phyloP scores from a whole-genome alignment of 352 stramenopile species.

The Phytophthora boehmeriae region DNA sequence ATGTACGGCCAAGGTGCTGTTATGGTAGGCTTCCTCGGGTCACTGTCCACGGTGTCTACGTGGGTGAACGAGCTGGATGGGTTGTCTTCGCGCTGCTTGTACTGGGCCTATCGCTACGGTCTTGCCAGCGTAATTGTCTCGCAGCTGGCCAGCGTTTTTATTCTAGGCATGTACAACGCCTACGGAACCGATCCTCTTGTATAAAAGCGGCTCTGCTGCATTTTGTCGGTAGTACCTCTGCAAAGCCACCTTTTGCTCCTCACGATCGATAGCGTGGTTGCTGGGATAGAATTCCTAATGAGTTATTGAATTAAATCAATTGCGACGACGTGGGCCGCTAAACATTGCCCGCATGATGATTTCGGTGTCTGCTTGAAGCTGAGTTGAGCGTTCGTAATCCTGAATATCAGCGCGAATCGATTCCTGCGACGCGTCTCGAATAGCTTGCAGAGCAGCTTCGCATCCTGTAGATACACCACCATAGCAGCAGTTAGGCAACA shows the following conservation, averaged over 20 bases:
- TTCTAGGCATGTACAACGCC: constrained; percentile 53
- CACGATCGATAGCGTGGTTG: constrained; percentile 14
- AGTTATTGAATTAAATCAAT: constrained; percentile 8
- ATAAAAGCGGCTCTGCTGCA: constrained; percentile 13
- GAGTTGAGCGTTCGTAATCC: constrained; percentile 26
- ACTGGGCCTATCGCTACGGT: constrained; percentile 64
- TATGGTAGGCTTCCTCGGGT: constrained; percentile 64
- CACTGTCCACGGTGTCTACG: constrained; percentile 71
- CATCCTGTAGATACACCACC: constrained; percentile 11
- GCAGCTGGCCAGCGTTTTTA: constrained; percentile 60
- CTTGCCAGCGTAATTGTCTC: constrained; percentile 51
- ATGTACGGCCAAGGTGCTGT: constrained; percentile 51
- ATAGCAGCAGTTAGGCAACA: background rate
- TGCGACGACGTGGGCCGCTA: constrained; percentile 5
- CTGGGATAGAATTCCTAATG: constrained; percentile 6
- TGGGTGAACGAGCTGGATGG: constrained; percentile 68
- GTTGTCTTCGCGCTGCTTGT: constrained; percentile 49
- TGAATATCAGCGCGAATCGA: constrained; percentile 25
- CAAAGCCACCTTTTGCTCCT: constrained; percentile 10
- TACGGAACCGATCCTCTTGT: constrained; percentile 50
- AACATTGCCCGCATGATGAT: constrained; percentile 38
- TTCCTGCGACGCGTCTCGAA: constrained; percentile 24
- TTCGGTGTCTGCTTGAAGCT: constrained; percentile 36
- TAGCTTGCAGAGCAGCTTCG: constrained; percentile 27
- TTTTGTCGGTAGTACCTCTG: constrained; percentile 25